Evolutionary conservation across 1,284 basidiomycete species (phyloP), one percentile per base, ranked within the genome.

Genomic region (Trametes polyzona): DNA sequence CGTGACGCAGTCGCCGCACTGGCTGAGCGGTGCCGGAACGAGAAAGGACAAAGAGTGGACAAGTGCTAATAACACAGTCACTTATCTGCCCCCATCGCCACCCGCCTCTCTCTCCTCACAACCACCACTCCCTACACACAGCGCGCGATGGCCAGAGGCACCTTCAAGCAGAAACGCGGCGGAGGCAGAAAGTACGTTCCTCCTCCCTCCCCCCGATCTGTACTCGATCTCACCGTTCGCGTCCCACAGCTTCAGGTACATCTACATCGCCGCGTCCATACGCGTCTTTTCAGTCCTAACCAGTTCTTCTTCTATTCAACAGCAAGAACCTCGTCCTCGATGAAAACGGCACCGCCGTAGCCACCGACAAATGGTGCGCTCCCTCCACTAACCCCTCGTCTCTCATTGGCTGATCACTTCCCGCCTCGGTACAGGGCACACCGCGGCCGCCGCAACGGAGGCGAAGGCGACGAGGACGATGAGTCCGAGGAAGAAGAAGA

Each of bases 101-200:
- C 16, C 41, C 16, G 30, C 32, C 11, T 10, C 37, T 30, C 43
- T 27, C 56, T 41, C 16, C 51, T 24, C 42, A 21, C 44, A 29
- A 33, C 52, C 24, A 21, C 47, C 37, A 32, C 49, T 23, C 30
- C 43, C 43, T 48, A 27, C 29, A 33, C 43, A 2, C n/a, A 9
- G 14, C 23, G 11, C 41, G 42, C 47, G 17, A 71, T 71, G 69
- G 69, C 65, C 46, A 57, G 69, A 61, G 69, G 88, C 59, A 93
- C 91, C 75, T 93, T 85, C 78, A 94, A 95, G 81, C 80, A 85
- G 59, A 89, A 89, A 68, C 90, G 93, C 50, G 93, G 93, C 59
- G 93, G 93, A 42, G 93, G 93, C 52, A 84, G 93, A 63, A 69
- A 62, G 69, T 73, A 63, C 50, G 67, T 64, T 30, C 36, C 36